Conservation (phyloP, 2,329 filamentous ascomycete species). For the Cercospora canescens region DNA sequence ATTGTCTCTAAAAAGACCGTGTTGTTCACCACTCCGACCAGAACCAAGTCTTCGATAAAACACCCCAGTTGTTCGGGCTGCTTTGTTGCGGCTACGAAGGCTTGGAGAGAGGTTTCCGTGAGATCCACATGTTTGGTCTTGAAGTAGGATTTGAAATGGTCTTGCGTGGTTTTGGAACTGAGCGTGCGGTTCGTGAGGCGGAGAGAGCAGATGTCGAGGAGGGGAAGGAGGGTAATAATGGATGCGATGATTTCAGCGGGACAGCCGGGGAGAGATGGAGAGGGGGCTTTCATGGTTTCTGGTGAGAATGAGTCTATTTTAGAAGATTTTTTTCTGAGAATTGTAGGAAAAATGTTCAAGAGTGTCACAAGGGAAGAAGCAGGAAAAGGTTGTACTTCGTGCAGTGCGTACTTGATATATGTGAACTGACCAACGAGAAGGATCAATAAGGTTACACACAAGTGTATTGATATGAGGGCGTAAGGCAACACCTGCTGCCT, state of each 20-base stretch:
- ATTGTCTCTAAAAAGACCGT: not conserved
- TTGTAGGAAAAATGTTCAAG: too few species aligned
- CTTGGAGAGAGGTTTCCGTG: constrained; percentile 1
- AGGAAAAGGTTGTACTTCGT: not conserved
- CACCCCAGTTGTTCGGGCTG: constrained; percentile 6
- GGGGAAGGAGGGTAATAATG: not conserved
- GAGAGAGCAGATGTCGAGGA: constrained; percentile 9
- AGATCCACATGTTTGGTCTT: constrained; percentile 8
- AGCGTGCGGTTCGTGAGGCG: constrained; percentile 8
- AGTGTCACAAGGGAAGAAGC: not conserved
- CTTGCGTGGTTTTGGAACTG: constrained; percentile 11
- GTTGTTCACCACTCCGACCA: constrained; percentile 5
- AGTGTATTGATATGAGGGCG: not conserved
- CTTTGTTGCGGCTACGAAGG: constrained; percentile 3
- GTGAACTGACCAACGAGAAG: not conserved
- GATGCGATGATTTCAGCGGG: constrained; percentile 59
- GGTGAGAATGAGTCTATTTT: not conserved
- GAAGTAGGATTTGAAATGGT: constrained; percentile 11
- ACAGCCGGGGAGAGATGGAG: not conserved
- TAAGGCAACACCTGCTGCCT: not conserved
- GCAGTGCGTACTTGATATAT: not conserved
- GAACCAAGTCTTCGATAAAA: constrained; percentile 4
- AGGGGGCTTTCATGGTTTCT: not conserved
- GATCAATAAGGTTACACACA: not conserved
- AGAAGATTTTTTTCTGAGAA: too few species aligned